Evolutionary conservation across 225 moss, liverwort and hornwort species (phyloP).

Genomic region (Marchantia polymorpha): DNA sequence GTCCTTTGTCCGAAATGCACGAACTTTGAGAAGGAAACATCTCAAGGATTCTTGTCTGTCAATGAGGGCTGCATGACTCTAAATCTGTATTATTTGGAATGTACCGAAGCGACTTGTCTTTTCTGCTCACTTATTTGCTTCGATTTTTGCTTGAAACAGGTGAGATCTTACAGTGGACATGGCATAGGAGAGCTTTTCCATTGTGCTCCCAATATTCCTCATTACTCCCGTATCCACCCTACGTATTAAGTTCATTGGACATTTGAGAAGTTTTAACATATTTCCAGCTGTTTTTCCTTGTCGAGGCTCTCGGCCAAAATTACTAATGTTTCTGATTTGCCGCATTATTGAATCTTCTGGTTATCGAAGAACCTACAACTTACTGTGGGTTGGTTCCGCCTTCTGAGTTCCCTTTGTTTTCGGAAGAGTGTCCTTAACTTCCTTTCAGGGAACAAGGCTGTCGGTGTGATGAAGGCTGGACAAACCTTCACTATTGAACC

Average conservation of each 20-base stretch:
- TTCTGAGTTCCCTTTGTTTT: not conserved
- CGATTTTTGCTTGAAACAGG: slow-evolving; percentile 39
- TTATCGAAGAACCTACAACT: not conserved
- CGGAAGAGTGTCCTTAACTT: slow-evolving; percentile 40
- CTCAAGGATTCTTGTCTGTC: no score
- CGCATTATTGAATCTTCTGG: no score
- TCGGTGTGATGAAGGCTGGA: slow-evolving; percentile 98
- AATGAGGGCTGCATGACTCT: no score
- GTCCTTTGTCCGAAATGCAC: not conserved
- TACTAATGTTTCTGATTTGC: no score
- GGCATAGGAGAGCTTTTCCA: slow-evolving; percentile 98
- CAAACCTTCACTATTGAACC: slow-evolving; percentile 96
- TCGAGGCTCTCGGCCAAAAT: not conserved
- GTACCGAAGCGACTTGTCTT: not conserved
- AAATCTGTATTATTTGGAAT: not conserved
- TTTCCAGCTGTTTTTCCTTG: not conserved
- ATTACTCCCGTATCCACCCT: slow-evolving; percentile 86
- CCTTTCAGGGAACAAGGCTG: slow-evolving; percentile 84
- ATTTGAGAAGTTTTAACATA: not conserved
- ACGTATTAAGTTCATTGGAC: not conserved
- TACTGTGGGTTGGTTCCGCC: not conserved
- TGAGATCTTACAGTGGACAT: slow-evolving; percentile 92
- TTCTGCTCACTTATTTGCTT: not conserved
- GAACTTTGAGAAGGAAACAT: not conserved
- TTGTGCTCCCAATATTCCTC: slow-evolving; percentile 96